Base-by-base conservation (phyloP, 371 early-diverging fungal genomes). In the Enterospora canceri region DNA sequence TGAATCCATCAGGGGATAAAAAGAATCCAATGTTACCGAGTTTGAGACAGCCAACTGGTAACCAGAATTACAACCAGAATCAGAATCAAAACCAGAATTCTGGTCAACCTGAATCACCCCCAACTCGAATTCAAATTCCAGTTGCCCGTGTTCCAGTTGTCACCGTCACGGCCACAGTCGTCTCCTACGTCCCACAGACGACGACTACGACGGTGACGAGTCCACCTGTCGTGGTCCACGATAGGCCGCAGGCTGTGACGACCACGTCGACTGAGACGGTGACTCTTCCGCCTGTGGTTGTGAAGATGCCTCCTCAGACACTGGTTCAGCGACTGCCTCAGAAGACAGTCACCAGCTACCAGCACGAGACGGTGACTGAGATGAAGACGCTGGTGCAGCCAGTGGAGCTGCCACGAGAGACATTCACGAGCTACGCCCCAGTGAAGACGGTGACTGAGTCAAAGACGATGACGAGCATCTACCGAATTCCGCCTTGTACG, bases 281-380 rank as follows among this genome's bases (percentile, higher is more conserved):
- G 4, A 15, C 15, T 19, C 21, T 4, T 21, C 53, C 53, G 8
- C 53, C 53, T 21, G 53, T 51, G 18, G 18, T 21, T 51, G 21
- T 51, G 8, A 51, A 8, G 26, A 51, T 51, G 4, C 53, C 53
- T 21, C 53, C 53, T 24, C 53, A 51, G 53, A 51, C 53, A 21
- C 5, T 8, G 18, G 53, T 51, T 8, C 53, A 51, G 26, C 18
- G 23, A 21, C 26, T 51, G 26, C 53, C 53, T 8, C 12, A 4
- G 26, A 24, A 19, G 26, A 51, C 53, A 51, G 26, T 51, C 26
- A 15, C 53, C 12, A 12, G 23, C 8, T 15, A 21, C 26, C 18
- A 15, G 15, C 26, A 21, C 15, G 26, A 15, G 4, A 51, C 53
- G 4, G 26, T 24, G 18, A 24, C 53, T 8, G 23, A 15, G 53